These are phyloP conservation scores for Henckelia pumila DNA, from an alignment of 257 asterid genomes.

Conservation along the genomic window DNA sequence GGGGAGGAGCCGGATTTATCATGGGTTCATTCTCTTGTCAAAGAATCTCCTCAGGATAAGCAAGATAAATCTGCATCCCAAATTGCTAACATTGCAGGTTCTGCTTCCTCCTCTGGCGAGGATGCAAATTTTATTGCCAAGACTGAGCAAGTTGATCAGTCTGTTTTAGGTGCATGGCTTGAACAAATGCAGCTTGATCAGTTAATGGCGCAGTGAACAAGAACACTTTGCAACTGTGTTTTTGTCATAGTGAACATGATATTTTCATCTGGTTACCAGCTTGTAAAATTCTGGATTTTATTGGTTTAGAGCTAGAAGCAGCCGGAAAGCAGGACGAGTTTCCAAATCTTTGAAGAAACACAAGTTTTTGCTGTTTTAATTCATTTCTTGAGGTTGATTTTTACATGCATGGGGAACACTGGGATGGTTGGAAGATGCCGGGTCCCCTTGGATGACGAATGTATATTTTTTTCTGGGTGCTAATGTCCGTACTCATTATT, in stretches of 20 bases:
- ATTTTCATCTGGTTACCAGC: slow-evolving; percentile 31
- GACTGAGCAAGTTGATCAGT: slow-evolving; percentile 49
- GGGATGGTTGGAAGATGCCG: slow-evolving; percentile 36
- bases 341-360: slow-evolving; percentile 26
- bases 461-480: slow-evolving; percentile 24
- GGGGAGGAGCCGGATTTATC: slow-evolving; percentile 84
- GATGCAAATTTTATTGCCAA: slow-evolving; percentile 31
- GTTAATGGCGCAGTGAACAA: slow-evolving; percentile 52
- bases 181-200: slow-evolving; percentile 82
- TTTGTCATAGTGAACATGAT: slow-evolving; percentile 25
- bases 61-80: slow-evolving; percentile 34
- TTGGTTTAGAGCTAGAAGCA: background rate
- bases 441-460: slow-evolving; percentile 38
- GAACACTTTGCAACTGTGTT: slow-evolving; percentile 27
- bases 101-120: slow-evolving; percentile 36
- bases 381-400: slow-evolving; percentile 42
- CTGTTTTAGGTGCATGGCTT: slow-evolving; percentile 56
- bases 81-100: background rate
- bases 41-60: slow-evolving; percentile 65
- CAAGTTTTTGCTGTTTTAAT: slow-evolving; percentile 34
- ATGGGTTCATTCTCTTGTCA: slow-evolving; percentile 88
- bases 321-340: slow-evolving; percentile 30
- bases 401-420: slow-evolving; percentile 36
- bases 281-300: slow-evolving; percentile 4
- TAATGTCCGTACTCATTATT: background rate